phyloP scores from a whole-genome alignment of 768 basidiomycete species.

The Cytidiella melzeri region DNA sequence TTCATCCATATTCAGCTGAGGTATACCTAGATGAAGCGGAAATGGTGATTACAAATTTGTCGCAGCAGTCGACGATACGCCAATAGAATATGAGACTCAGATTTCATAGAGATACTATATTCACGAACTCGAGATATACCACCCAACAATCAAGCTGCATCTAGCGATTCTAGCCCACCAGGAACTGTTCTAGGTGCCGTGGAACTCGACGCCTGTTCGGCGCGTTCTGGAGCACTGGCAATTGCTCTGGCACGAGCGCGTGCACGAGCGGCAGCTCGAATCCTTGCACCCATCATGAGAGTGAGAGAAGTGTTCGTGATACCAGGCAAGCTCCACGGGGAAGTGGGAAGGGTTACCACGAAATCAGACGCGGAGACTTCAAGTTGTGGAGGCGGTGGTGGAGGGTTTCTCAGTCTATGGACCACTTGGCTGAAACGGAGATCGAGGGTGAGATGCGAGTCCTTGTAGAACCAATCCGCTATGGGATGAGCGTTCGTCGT shows the following conservation, averaged over 20 bases:
- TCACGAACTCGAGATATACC: conserved; percentile 1
- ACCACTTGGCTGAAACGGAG: conserved; percentile 50
- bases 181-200: conserved; percentile 16
- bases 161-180: conserved; percentile 23
- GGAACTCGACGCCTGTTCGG: conserved; percentile 7
- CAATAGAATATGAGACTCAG: not conserved
- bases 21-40: conserved; percentile 45
- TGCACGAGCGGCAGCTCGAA: conserved; percentile 33
- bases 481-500: conserved; percentile 7
- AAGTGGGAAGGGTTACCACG: conserved; percentile 58
- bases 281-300: conserved; percentile 44
- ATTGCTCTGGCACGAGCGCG: conserved; percentile 24
- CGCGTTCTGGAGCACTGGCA: conserved; percentile 31
- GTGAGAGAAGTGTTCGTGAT: conserved; percentile 34
- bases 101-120: not conserved
- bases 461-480: conserved; percentile 8
- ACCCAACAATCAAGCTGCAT: conserved; percentile 11
- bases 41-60: conserved; percentile 35
- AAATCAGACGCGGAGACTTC: conserved; percentile 24
- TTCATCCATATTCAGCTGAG: not conserved
- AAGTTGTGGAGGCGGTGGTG: conserved; percentile 24
- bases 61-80: too few relatives aligned
- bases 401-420: conserved; percentile 50
- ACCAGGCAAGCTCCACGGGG: conserved; percentile 46
- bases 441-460: conserved; percentile 53